Evolutionary conservation across 148 eudicot genomes (phyloP), one percentile per base, ranked within the genome.

Genomic region (Tetragonia tetragonoides): DNA sequence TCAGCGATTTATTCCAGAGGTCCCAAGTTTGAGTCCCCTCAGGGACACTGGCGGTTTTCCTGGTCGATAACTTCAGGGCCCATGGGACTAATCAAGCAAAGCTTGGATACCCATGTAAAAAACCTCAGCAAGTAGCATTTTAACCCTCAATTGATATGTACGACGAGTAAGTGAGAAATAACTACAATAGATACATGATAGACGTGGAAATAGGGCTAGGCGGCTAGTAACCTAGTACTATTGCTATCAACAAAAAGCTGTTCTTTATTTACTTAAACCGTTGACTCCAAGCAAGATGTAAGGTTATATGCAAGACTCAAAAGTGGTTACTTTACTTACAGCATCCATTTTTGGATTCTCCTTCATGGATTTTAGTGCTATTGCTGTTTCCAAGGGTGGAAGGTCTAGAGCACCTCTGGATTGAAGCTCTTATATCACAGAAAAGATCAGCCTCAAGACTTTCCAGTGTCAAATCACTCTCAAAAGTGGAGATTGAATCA

Each of bases 361-460:
- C 85, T 54, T 42, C 70, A 17, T 77, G 74, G 73, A 81, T 63
- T 66, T 54, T 40, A 72, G 72, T 72, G 75, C 56, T 74, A 63
- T 42, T 65, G 39, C 79, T 66, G 80, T 64, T 82, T 28, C 78
- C 73, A 11, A 28, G 74, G 71, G 75, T 83, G 72, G 88, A 82
- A 42, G 86, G 63, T 77, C 79, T 87, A 53, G 90, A 84, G 62
- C 90, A 84, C 85, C 85, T 93, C 87, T 95, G 99, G 63, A 95
- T 91, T 70, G 99, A 95, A 82, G 98, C 99, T 90, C 98, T 93
- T 68, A 95, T 87, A 83, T 95, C 99, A 78, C 82, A 73, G 80
- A 95, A 93, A 60, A 95, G 88, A 79, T 93, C 99, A 80, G 84
- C 89, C 81, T 95, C 99, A 40, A 86, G 86, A 87, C 84, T 81